phyloP scores from a whole-genome alignment of 1,284 basidiomycete species.

The Chondrostereum purpureum region DNA sequence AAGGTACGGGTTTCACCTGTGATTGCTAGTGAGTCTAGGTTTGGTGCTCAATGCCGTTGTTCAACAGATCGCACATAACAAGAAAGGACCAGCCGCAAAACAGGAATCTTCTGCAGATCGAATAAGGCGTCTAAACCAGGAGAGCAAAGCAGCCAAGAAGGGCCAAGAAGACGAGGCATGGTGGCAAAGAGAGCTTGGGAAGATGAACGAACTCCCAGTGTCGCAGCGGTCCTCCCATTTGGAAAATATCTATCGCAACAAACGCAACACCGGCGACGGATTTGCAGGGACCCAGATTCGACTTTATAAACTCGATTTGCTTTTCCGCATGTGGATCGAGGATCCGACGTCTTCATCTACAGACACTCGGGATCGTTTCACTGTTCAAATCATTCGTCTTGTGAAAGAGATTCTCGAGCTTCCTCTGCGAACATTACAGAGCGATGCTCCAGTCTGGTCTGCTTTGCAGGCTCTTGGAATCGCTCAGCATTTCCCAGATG shows the following conservation, averaged over 20 bases:
- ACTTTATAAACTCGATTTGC: conserved; percentile 46
- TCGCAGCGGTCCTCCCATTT: conserved; percentile 26
- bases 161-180: conserved; percentile 33
- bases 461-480: neutral
- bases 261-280: conserved; percentile 30
- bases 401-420: conserved; percentile 14
- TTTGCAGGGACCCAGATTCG: conserved; percentile 43
- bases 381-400: conserved; percentile 41
- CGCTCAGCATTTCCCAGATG: too few species aligned
- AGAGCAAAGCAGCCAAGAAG: conserved; percentile 35
- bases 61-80: neutral
- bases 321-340: conserved; percentile 45
- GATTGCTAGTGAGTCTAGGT: too few species aligned
- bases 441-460: neutral
- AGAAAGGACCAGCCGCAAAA: neutral
- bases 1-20: too few species aligned
- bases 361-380: conserved; percentile 35
- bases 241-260: conserved; percentile 35
- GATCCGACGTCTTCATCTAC: conserved; percentile 22
- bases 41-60: neutral
- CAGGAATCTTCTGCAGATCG: conserved; percentile 30
- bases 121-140: conserved; percentile 37
- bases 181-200: conserved; percentile 42
- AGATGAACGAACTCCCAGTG: conserved; percentile 24
- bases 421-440: conserved; percentile 3